Evolutionary conservation across 305 asterid species (phyloP).

Genomic region (Rubia tinctorum): DNA sequence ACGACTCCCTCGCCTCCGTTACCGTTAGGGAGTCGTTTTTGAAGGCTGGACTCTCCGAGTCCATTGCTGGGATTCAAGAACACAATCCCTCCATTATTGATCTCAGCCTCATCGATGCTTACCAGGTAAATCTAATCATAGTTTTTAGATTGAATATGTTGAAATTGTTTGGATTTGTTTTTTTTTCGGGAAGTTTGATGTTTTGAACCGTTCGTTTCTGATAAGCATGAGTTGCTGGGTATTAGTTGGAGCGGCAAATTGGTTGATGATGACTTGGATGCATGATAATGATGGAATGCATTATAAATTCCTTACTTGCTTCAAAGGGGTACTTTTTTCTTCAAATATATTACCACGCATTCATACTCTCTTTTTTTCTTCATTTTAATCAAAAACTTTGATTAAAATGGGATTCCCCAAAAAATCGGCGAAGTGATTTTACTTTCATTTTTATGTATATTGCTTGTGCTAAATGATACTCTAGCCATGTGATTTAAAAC

Average conservation of each 20-base stretch:
- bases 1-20: constrained; percentile 55
- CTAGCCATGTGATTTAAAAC: too few relatives aligned
- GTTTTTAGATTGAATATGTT: background rate
- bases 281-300: constrained; percentile 2
- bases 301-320: background rate
- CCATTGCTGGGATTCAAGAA: constrained; percentile 58
- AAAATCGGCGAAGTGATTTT: too few relatives aligned
- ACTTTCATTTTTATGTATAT: too few relatives aligned
- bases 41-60: constrained; percentile 52
- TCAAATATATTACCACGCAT: too few relatives aligned
- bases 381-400: too few relatives aligned
- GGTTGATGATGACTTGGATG: constrained; percentile 16
- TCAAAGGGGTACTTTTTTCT: too few relatives aligned
- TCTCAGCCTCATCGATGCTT: constrained; percentile 74
- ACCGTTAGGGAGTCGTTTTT: constrained; percentile 69
- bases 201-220: background rate
- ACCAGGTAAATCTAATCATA: constrained; percentile 42
- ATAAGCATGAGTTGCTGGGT: background rate
- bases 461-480: too few relatives aligned
- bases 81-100: constrained; percentile 75
- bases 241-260: background rate
- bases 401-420: too few relatives aligned
- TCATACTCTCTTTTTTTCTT: too few relatives aligned
- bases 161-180: background rate
- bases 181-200: background rate